Evolutionary conservation across 352 stramenopile genomes (phyloP).

Genomic region (Globisporangium rhizosaccharum): DNA sequence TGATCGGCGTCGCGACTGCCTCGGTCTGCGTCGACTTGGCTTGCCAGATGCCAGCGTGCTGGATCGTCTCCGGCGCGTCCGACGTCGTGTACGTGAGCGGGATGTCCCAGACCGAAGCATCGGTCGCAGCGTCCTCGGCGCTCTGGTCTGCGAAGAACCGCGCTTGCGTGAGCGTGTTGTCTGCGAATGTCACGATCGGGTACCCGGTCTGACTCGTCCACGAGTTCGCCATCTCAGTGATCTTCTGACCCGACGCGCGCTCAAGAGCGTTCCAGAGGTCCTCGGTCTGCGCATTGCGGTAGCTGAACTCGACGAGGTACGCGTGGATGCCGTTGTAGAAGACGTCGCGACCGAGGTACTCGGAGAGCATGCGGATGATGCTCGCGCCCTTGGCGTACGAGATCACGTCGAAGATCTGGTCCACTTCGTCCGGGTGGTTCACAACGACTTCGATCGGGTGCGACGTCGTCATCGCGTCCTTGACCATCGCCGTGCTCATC

Average conservation of each 20-base stretch:
- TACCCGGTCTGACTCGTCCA: conserved; percentile 96
- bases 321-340: conserved; percentile 87
- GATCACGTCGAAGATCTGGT: conserved; percentile 98
- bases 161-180: conserved; percentile 76
- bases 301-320: conserved; percentile 93
- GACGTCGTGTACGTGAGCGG: conserved; percentile 75
- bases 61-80: conserved; percentile 28
- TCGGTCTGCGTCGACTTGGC: conserved; percentile 28
- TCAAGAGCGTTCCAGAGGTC: conserved; percentile 95
- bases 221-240: conserved; percentile 90
- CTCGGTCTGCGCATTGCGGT: conserved; percentile 93
- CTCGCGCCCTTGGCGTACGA: conserved; percentile 92
- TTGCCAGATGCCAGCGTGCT: conserved; percentile 66
- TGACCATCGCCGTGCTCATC: conserved; percentile 77
- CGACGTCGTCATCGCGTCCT: conserved; percentile 89
- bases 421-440: conserved; percentile 89
- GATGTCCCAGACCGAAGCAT: conserved; percentile 83
- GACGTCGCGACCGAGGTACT: conserved; percentile 60
- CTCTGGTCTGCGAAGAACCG: conserved; percentile 91
- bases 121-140: conserved; percentile 39
- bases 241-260: conserved; percentile 83
- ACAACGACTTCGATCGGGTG: conserved; percentile 96
- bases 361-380: conserved; percentile 67
- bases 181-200: conserved; percentile 86
- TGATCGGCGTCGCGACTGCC: conserved; percentile 30